These are phyloP conservation scores for Cynanchum wilfordii DNA, from an alignment of 257 asterid species.

Conservation along the genomic window DNA sequence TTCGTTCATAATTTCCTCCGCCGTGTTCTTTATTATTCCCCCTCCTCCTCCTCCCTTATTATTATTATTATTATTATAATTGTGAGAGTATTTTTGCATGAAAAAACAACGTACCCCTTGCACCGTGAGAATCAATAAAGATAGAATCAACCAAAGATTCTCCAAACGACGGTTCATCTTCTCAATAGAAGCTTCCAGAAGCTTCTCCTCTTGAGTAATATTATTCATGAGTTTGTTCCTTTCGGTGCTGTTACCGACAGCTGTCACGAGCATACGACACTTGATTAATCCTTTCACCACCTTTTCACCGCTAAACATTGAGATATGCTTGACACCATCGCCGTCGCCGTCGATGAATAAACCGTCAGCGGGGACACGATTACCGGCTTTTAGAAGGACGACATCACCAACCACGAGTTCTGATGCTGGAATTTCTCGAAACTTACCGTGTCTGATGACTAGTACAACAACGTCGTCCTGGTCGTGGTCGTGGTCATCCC, in stretches of 20 bases:
- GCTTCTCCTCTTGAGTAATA: conserved; percentile 2
- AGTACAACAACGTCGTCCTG: not conserved
- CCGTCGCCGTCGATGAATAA: conserved; percentile 5
- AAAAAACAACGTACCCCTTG: conserved; percentile 39
- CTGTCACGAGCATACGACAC: conserved; percentile 32
- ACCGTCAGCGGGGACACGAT: conserved; percentile 44
- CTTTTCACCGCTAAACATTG: conserved; percentile 20
- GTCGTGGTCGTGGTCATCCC: not conserved
- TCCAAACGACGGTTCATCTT: conserved; percentile 26
- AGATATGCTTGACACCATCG: not conserved
- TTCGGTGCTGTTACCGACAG: conserved; percentile 40
- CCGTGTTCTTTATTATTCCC: conserved; percentile 15
- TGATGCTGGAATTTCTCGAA: conserved; percentile 16
- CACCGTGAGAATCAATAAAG: conserved; percentile 26
- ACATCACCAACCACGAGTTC: conserved; percentile 44
- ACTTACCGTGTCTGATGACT: conserved; percentile 26
- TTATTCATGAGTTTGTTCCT: conserved; percentile 21
- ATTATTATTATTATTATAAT: no score
- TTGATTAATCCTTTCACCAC: conserved; percentile 19
- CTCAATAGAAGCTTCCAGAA: conserved; percentile 21
- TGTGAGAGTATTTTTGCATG: conserved; percentile 9
- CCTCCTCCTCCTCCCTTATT: no score
- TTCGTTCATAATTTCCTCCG: conserved; percentile 37
- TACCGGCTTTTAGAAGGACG: conserved; percentile 24
- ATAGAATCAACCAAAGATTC: conserved; percentile 30